phyloP scores from a whole-genome alignment of 1,139 yeast genomes.

The Wickerhamiella infanticola region DNA sequence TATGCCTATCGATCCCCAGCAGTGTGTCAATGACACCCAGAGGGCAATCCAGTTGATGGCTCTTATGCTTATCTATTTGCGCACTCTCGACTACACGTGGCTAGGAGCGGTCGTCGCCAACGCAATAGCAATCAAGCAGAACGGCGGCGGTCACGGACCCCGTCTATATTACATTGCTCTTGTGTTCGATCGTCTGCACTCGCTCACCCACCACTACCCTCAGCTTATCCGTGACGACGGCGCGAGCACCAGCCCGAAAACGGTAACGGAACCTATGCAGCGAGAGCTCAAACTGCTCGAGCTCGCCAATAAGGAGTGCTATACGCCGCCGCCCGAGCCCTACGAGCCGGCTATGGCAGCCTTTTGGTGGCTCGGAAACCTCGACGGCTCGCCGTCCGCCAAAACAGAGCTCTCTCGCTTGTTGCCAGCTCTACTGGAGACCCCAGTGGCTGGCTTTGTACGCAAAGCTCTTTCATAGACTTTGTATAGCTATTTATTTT shows the following conservation, averaged over 20 bases:
- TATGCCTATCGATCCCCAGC: conserved; percentile 4
- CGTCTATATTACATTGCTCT: conserved; percentile 18
- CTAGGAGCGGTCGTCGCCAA: conserved; percentile 26
- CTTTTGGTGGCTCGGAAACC: conserved; percentile 4
- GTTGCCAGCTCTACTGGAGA: conserved; percentile 11
- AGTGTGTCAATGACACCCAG: conserved; percentile 1
- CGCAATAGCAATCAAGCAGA: conserved; percentile 12
- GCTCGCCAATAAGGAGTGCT: neutral
- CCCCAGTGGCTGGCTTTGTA: conserved; percentile 9
- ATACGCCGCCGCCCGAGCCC: conserved; percentile 1
- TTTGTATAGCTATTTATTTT: conserved; percentile 16
- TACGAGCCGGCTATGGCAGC: conserved; percentile 3
- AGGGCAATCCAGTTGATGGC: conserved; percentile 20
- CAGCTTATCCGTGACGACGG: conserved; percentile 6
- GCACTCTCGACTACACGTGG: conserved; percentile 24
- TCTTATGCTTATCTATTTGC: conserved; percentile 23
- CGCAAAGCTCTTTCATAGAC: neutral
- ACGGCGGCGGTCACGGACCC: conserved; percentile 8
- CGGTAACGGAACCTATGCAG: neutral
- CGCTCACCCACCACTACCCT: conserved; percentile 6
- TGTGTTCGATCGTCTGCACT: conserved; percentile 9
- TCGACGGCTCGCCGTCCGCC: conserved; percentile 10
- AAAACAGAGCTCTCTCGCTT: conserved; percentile 8
- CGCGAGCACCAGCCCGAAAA: neutral
- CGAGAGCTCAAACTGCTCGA: neutral